Evolutionary conservation across 768 basidiomycete genomes (phyloP).

Genomic region (Rhodosporidiobolus odoratus): DNA sequence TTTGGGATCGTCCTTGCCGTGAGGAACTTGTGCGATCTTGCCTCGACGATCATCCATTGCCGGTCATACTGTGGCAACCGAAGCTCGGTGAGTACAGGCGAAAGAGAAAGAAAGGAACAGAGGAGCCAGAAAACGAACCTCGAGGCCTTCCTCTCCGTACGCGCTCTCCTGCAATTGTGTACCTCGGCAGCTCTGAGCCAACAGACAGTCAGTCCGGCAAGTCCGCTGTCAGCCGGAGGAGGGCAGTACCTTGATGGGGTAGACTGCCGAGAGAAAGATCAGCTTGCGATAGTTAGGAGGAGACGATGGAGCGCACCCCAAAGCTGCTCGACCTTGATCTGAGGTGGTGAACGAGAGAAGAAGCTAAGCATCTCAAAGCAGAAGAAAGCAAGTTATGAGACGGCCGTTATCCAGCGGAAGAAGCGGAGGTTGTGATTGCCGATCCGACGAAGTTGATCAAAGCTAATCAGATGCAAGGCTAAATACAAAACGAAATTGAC

Average conservation of each 20-base stretch:
- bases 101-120: no score
- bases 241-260: constrained; percentile 21
- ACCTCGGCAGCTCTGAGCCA: constrained; percentile 18
- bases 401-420: not conserved
- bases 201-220: not conserved
- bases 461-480: no score
- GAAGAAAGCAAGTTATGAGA: not conserved
- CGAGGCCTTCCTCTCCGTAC: constrained; percentile 18
- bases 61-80: constrained; percentile 20
- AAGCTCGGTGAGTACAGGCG: not conserved
- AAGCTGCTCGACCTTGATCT: constrained; percentile 15
- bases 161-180: not conserved
- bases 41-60: constrained; percentile 39
- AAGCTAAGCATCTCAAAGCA: constrained; percentile 6
- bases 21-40: constrained; percentile 25
- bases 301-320: constrained; percentile 9
- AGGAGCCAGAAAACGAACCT: constrained; percentile 1
- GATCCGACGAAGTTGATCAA: no score
- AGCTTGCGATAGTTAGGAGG: not conserved
- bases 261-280: constrained; percentile 7
- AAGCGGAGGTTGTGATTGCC: no score
- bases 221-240: not conserved
- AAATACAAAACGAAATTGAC: no score
- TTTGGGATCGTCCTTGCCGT: constrained; percentile 33
- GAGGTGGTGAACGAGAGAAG: not conserved